Evolutionary conservation across 2,329 filamentous ascomycete genomes (phyloP).

Genomic region (Colletotrichum sojae): DNA sequence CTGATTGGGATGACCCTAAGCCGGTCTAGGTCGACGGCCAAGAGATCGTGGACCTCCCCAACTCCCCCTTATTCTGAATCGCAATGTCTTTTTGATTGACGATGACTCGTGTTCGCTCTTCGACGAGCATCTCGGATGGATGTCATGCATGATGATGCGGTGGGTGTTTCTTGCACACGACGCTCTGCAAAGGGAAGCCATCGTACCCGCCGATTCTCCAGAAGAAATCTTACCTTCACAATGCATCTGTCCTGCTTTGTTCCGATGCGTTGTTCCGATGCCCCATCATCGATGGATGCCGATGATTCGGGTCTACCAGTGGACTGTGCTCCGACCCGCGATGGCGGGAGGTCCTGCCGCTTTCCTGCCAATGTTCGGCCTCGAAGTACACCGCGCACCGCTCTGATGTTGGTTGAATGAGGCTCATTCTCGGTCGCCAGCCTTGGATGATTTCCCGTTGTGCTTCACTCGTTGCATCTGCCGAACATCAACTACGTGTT

Average conservation of each 20-base stretch:
- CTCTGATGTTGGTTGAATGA: background rate
- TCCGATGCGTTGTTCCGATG: conserved; percentile 1
- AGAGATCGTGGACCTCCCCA: conserved; percentile 17
- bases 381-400: too few relatives aligned
- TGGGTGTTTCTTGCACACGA: background rate
- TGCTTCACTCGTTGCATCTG: too few relatives aligned
- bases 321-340: conserved; percentile 4
- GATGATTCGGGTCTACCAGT: background rate
- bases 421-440: background rate
- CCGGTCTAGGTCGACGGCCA: background rate
- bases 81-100: conserved; percentile 35
- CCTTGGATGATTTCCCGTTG: background rate
- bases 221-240: conserved; percentile 12
- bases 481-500: too few relatives aligned
- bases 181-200: too few relatives aligned
- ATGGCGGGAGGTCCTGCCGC: conserved; percentile 13
- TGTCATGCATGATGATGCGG: background rate
- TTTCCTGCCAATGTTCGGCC: too few relatives aligned
- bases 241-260: background rate
- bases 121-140: background rate
- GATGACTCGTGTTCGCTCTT: conserved; percentile 32
- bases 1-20: background rate
- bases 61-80: conserved; percentile 20
- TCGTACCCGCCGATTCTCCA: conserved; percentile 4
- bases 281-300: background rate